A percentile compares a stretch with the other conserved stretches of the same genome.
phyloP scores from a whole-genome alignment of 139 green algal species.

The Tetradesmus lagerheimii region DNA sequence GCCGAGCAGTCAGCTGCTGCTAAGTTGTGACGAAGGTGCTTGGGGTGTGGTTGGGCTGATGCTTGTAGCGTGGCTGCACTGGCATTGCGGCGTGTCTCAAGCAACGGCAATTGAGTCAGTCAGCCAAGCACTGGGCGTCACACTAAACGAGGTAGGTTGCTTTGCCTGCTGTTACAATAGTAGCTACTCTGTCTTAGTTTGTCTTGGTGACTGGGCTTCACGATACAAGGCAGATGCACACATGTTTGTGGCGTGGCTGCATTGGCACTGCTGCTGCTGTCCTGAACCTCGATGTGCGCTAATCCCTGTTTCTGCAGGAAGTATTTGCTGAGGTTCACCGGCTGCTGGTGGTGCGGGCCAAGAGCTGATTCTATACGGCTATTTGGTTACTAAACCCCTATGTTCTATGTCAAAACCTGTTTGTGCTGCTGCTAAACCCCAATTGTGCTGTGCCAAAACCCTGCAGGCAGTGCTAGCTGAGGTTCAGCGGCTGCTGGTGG shows the following conservation, averaged over 20 bases:
- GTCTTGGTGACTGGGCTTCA: too few relatives aligned
- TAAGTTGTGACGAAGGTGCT: slow-evolving; percentile 58
- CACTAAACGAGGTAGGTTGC: slow-evolving; percentile 44
- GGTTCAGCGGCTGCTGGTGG: not conserved
- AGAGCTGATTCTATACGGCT: slow-evolving; percentile 51
- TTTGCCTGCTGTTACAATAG: not conserved
- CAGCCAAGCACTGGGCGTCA: slow-evolving; percentile 51
- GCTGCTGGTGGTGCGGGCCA: slow-evolving; percentile 54
- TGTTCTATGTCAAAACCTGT: too few relatives aligned
- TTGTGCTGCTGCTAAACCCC: too few relatives aligned
- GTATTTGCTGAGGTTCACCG: slow-evolving; percentile 59
- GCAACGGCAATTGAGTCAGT: slow-evolving; percentile 56
- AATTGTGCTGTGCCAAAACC: too few relatives aligned
- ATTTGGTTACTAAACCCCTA: too few relatives aligned
- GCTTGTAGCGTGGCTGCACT: slow-evolving; percentile 73
- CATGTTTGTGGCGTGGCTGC: slow-evolving; percentile 71
- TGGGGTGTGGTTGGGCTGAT: slow-evolving; percentile 56
- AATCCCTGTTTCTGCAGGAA: slow-evolving; percentile 32
- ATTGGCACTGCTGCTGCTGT: slow-evolving; percentile 59
- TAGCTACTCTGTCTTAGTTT: too few relatives aligned
- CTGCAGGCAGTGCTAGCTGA: not conserved
- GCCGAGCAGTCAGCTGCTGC: slow-evolving; percentile 54
- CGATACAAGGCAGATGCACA: too few relatives aligned
- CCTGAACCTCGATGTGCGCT: too few relatives aligned
- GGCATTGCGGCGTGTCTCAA: slow-evolving; percentile 61